A percentile compares a stretch with the other conserved stretches of the same genome.
Evolutionary conservation across 345 rosid species (phyloP).

Genomic region (Turritis glabra): DNA sequence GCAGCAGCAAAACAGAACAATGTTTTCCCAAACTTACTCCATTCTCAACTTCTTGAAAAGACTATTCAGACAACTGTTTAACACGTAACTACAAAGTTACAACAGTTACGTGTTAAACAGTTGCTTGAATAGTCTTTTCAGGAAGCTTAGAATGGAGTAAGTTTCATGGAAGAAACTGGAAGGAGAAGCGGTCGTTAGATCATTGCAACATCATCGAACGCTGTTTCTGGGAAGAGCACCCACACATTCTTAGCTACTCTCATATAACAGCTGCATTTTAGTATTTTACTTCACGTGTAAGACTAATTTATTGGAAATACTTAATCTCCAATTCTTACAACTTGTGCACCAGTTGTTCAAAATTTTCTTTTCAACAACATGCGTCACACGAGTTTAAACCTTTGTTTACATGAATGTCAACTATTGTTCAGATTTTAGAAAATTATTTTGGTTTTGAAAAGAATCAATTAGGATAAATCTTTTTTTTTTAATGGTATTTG

Average conservation of each 20-base stretch:
- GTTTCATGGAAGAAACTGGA: constrained; percentile 15
- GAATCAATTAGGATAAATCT: too few relatives aligned
- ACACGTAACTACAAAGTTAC: too few relatives aligned
- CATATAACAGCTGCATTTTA: not conserved
- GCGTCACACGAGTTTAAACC: not conserved
- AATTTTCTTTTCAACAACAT: not conserved
- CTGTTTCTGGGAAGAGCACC: constrained; percentile 65
- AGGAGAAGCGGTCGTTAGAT: constrained; percentile 44
- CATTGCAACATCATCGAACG: constrained; percentile 66
- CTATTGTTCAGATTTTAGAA: too few relatives aligned
- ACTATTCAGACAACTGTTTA: too few relatives aligned
- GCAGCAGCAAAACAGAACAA: too few relatives aligned
- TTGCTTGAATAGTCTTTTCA: constrained; percentile 34
- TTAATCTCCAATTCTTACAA: not conserved
- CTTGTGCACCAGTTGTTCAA: too few relatives aligned
- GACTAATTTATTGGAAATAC: constrained; percentile 10
- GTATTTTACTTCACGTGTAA: constrained; percentile 18
- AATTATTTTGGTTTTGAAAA: too few relatives aligned
- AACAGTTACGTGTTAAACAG: constrained; percentile 1
- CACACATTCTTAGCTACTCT: constrained; percentile 44
- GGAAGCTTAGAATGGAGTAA: constrained; percentile 37
- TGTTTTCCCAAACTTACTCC: too few relatives aligned
- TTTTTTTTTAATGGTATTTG: too few relatives aligned
- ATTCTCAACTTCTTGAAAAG: too few relatives aligned
- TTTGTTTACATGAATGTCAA: not conserved